A percentile compares a stretch with the other conserved stretches of the same genome.
Evolutionary conservation across 2,329 filamentous ascomycete genomes (phyloP).

Genomic region (Arthrobotrys sinensis): DNA sequence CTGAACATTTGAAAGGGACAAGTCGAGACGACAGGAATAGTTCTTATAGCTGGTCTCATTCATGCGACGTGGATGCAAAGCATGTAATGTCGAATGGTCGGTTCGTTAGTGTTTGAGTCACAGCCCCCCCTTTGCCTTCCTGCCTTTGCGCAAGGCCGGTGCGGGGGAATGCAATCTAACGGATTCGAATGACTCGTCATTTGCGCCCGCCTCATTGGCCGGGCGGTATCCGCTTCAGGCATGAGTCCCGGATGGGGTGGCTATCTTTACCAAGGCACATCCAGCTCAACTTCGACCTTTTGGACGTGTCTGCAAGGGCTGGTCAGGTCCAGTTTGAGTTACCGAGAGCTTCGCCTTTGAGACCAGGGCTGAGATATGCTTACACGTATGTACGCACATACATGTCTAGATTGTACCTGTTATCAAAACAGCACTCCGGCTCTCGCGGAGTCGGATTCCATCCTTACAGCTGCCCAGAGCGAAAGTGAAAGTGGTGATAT

Average conservation of each 20-base stretch:
- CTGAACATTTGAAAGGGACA: conserved; percentile 27
- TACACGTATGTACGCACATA: neutral
- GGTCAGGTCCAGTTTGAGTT: conserved; percentile 14
- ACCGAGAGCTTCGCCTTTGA: conserved; percentile 29
- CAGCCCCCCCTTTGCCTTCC: conserved; percentile 43
- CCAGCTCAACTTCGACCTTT: conserved; percentile 25
- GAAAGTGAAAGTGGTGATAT: neutral
- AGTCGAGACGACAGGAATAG: conserved; percentile 47
- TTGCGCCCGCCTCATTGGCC: conserved; percentile 31
- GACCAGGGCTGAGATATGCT: conserved; percentile 25
- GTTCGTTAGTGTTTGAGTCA: conserved; percentile 48
- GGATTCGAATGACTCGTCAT: conserved; percentile 55
- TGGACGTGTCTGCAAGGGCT: conserved; percentile 24
- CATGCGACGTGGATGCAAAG: conserved; percentile 35
- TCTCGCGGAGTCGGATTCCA: conserved; percentile 20
- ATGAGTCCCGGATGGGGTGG: conserved; percentile 31
- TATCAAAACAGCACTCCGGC: conserved; percentile 17
- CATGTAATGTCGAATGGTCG: conserved; percentile 27
- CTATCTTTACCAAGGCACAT: conserved; percentile 32
- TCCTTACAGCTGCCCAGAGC: neutral
- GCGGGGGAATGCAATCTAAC: conserved; percentile 28
- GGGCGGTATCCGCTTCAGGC: conserved; percentile 31
- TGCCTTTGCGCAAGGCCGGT: conserved; percentile 32
- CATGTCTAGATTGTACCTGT: conserved; percentile 1
- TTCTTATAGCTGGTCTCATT: conserved; percentile 45